Percentiles rank a stretch among this genome's conserved stretches.
phyloP scores from a whole-genome alignment of 1,139 yeast species.

The Yamadazyma dushanensis region DNA sequence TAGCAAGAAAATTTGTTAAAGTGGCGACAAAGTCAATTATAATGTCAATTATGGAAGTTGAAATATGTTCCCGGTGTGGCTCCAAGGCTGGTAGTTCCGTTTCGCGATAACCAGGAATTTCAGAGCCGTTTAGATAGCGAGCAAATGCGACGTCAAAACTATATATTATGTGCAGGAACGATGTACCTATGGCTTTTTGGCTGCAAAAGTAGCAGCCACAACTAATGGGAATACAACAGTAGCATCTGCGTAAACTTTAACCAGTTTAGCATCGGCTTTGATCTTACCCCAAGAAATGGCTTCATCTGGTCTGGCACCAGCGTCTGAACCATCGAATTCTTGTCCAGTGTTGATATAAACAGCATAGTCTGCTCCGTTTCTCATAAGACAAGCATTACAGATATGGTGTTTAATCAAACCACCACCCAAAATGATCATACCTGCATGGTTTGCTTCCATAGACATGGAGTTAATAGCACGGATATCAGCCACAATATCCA shows the following conservation, averaged over 20 bases:
- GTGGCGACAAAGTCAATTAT: no score
- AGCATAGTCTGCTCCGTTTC: constrained; percentile 98
- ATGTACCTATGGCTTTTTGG: constrained; percentile 29
- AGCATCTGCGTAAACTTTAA: constrained; percentile 95
- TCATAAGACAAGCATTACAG: constrained; percentile 96
- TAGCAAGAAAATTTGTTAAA: background rate
- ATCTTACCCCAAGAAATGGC: constrained; percentile 99
- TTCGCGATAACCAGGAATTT: constrained; percentile 4
- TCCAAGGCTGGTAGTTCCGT: constrained; percentile 9
- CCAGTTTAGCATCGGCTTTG: constrained; percentile 87
- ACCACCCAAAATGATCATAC: constrained; percentile 95
- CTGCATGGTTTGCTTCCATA: constrained; percentile 94
- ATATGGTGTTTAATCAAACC: constrained; percentile 96
- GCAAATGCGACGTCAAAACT: background rate
- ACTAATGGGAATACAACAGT: constrained; percentile 92
- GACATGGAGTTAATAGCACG: constrained; percentile 88
- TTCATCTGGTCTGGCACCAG: constrained; percentile 99
- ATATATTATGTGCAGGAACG: no score
- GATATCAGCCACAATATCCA: constrained; percentile 93
- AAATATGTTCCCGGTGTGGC: constrained; percentile 3
- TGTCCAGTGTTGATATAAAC: constrained; percentile 97
- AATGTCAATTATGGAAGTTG: background rate
- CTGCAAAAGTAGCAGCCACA: constrained; percentile 96
- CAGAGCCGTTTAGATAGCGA: no score
- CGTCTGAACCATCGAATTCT: constrained; percentile 98